Percentiles rank a stretch among this genome's conserved stretches.
Conservation (phyloP, 306 rosid genomes). For the Malus asiatica region DNA sequence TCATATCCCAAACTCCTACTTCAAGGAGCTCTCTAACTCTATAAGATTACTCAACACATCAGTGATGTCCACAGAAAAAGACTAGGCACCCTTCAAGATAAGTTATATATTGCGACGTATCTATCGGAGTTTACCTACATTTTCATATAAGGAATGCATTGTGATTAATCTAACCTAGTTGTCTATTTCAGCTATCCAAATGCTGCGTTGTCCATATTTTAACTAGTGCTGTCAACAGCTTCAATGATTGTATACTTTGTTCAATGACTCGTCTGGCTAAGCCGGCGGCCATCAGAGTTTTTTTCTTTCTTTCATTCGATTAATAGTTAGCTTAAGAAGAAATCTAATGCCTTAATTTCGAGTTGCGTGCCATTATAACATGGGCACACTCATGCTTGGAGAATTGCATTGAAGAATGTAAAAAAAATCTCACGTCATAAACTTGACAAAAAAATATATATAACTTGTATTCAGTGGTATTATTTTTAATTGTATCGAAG, state of each 20-base stretch:
- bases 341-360: background rate
- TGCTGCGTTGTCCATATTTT: background rate
- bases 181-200: constrained; percentile 10
- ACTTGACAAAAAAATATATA: no score
- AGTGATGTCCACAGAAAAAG: constrained; percentile 40
- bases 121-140: constrained; percentile 36
- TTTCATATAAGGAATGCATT: constrained; percentile 25
- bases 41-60: constrained; percentile 7
- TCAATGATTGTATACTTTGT: background rate
- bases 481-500: no score
- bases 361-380: background rate
- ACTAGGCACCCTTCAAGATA: constrained; percentile 53
- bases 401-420: background rate
- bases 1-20: background rate
- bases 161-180: constrained; percentile 13
- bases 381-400: background rate
- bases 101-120: constrained; percentile 9
- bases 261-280: background rate
- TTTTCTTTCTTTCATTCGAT: background rate
- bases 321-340: background rate
- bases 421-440: no score
- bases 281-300: background rate
- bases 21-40: background rate
- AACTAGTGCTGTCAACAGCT: constrained; percentile 11
- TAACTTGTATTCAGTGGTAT: background rate